Base-by-base conservation (phyloP, 2,329 filamentous ascomycete genomes). In the Penicillium sp. region DNA sequence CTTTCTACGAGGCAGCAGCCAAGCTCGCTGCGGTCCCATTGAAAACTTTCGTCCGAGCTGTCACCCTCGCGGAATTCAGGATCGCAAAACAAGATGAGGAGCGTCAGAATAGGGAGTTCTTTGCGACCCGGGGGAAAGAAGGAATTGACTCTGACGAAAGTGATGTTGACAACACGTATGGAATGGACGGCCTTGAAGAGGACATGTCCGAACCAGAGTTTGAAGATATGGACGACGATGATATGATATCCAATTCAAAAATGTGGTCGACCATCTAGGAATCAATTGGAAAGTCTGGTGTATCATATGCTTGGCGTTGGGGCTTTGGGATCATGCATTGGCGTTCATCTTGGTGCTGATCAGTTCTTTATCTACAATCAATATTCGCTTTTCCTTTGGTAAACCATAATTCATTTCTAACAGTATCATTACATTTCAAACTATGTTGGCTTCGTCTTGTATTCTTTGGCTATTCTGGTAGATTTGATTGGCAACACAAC, bases 1-100 rank as follows among this genome's bases (percentile, higher is more conserved):
- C 65, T 0, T 81, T 86, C 53, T 81, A 82, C 61, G 73, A 80
- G 54, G 70, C 76, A 44, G 79, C 76, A 10, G 81, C 81, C 9
- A 74, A 73, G 55, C 64, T 80, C 14, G 76, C 76, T 7, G 83
- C 80, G 7, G 61, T 83, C 32, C 77, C 78, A 10, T 56, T 84
- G 42, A 69, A 77, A 26, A 78, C 76, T 34, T 69, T 86, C 40
- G 64, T 84, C 13, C 71, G 69, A 51, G 79, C 77, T 14, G 81
- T 85, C 0, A 76, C 73, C 42, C 70, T 75, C 34, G 74, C 78
- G 0, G 84, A 86, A 63, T 58, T 67, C 51, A 76, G 66, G 56
- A 65, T 82, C 51, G 67, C 74, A 44, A 68, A 64, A 48, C 74
- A 70, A 65, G 63, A 70, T 53, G 73, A 67, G 43, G 67, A 69